phyloP scores from a whole-genome alignment of 164 flowering plant genomes.

The Macadamia integrifolia region DNA sequence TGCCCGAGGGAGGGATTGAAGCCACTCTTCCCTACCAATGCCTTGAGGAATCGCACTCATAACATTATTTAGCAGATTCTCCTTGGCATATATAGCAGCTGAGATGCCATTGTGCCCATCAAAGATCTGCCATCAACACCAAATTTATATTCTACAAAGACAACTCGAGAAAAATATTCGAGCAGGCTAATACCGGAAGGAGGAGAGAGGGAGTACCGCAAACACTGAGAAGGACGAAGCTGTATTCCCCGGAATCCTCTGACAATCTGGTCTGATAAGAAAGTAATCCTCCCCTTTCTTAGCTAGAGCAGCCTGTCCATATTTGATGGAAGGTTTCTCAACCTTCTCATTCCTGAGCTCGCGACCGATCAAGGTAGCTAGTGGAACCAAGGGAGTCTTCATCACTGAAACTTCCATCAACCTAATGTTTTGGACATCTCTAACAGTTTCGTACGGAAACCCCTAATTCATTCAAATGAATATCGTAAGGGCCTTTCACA shows the following conservation, averaged over 20 bases:
- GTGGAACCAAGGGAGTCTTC: slow-evolving; percentile 64
- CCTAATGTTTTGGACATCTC: slow-evolving; percentile 30
- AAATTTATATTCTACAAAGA: slow-evolving; percentile 5
- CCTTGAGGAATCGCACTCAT: slow-evolving; percentile 90
- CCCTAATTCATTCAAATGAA: slow-evolving; percentile 21
- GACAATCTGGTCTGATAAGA: slow-evolving; percentile 71
- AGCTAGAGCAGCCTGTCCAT: slow-evolving; percentile 86
- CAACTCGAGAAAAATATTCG: not conserved
- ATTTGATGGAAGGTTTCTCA: slow-evolving; percentile 73
- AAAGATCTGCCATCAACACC: slow-evolving; percentile 56
- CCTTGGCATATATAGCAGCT: slow-evolving; percentile 88
- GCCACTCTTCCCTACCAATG: slow-evolving; percentile 78
- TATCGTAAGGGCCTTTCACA: slow-evolving; percentile 3
- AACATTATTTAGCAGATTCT: slow-evolving; percentile 70
- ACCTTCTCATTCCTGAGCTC: slow-evolving; percentile 71
- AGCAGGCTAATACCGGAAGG: not conserved
- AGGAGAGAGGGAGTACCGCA: slow-evolving; percentile 46
- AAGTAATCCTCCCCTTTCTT: slow-evolving; percentile 96
- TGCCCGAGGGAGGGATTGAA: slow-evolving; percentile 90
- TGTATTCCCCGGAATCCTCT: slow-evolving; percentile 65
- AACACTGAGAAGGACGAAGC: slow-evolving; percentile 77
- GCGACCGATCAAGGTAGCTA: slow-evolving; percentile 83
- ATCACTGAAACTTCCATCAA: slow-evolving; percentile 37
- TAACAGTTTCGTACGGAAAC: slow-evolving; percentile 9
- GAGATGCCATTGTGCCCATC: slow-evolving; percentile 97